phyloP scores from a whole-genome alignment of 768 basidiomycete species.

The Tephrocybe sp. region DNA sequence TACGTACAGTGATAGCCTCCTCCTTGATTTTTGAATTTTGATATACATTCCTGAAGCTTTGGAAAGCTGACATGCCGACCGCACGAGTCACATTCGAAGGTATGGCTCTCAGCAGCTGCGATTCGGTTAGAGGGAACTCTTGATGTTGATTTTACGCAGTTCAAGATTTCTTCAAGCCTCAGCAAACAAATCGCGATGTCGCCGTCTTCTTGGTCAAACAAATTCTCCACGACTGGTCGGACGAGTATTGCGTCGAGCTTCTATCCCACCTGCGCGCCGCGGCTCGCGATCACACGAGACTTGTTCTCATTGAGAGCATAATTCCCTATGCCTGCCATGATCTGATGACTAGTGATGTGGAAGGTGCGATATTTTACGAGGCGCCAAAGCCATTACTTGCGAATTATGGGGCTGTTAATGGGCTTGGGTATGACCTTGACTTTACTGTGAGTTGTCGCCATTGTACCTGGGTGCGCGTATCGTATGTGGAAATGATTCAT shows the following conservation, averaged over 20 bases:
- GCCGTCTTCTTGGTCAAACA: constrained; percentile 48
- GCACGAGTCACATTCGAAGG: neutral
- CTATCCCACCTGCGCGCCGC: constrained; percentile 28
- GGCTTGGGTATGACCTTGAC: constrained; percentile 19
- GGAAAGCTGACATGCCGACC: neutral
- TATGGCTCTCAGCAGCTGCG: neutral
- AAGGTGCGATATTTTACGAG: constrained; percentile 5
- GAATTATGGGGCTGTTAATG: constrained; percentile 24
- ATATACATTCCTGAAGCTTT: neutral
- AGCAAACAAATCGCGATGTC: constrained; percentile 32
- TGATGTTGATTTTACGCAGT: constrained; percentile 18
- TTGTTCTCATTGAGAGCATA: constrained; percentile 36
- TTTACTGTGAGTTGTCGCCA: constrained; percentile 17
- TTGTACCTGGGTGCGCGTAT: neutral
- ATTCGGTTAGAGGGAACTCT: neutral
- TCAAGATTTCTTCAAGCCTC: constrained; percentile 55
- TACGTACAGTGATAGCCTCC: no score
- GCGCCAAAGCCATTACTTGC: constrained; percentile 13
- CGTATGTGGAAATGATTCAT: no score
- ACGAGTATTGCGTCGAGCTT: constrained; percentile 27
- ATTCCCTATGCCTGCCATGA: constrained; percentile 23
- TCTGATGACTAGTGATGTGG: neutral
- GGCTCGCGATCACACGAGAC: constrained; percentile 24
- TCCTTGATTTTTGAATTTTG: no score
- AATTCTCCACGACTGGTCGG: constrained; percentile 58